A percentile compares a stretch with the other conserved stretches of the same genome.
Conservation (phyloP, 2,329 filamentous ascomycete genomes). For the Alternaria arbusti region DNA sequence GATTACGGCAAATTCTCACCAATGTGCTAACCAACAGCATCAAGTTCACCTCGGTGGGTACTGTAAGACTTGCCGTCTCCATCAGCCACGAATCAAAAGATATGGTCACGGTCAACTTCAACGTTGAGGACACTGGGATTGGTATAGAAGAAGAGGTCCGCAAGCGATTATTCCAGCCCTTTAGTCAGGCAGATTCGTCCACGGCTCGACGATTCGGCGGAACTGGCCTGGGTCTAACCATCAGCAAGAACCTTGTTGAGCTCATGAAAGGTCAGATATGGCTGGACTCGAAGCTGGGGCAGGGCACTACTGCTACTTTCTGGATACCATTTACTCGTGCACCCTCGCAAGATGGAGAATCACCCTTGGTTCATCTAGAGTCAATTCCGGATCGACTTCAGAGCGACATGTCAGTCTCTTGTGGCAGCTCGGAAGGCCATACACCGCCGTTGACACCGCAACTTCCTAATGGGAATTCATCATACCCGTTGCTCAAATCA, state of each 20-base stretch:
- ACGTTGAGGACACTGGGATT: conserved; percentile 79
- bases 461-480: conserved; percentile 23
- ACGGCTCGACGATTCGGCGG: conserved; percentile 81
- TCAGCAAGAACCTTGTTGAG: conserved; percentile 78
- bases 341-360: conserved; percentile 58
- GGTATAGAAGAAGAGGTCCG: conserved; percentile 80
- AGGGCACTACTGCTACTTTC: conserved; percentile 76
- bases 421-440: conserved; percentile 68
- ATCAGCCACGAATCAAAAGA: conserved; percentile 70
- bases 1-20: conserved; percentile 82
- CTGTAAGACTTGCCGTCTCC: conserved; percentile 65
- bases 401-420: conserved; percentile 64
- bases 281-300: conserved; percentile 69
- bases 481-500: conserved; percentile 35
- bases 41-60: conserved; percentile 50
- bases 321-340: conserved; percentile 79
- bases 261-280: conserved; percentile 80
- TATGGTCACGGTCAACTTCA: conserved; percentile 71
- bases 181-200: conserved; percentile 81
- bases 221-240: conserved; percentile 78
- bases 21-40: conserved; percentile 70
- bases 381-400: conserved; percentile 71
- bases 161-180: conserved; percentile 76
- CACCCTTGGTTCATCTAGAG: conserved; percentile 66
- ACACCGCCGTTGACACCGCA: conserved; percentile 52